Conservation (phyloP, 139 green algal species). For the Haematococcus lacustris region DNA sequence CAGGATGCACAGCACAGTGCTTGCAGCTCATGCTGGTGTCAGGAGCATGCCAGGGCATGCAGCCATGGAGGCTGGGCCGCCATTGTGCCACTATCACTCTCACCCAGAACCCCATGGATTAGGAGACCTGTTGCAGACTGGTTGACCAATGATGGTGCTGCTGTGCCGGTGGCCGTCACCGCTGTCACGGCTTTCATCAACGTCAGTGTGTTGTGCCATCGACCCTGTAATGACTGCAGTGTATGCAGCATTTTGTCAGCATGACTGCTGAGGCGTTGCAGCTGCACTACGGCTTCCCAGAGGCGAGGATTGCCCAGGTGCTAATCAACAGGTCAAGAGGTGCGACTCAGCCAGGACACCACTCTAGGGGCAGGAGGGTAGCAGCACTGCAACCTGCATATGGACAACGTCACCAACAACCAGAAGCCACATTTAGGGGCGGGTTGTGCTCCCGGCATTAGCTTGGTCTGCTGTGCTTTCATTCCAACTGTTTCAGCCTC, state of each 20-base stretch:
- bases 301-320: constrained; percentile 5
- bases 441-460: no score
- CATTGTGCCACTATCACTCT: not conserved
- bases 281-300: constrained; percentile 28
- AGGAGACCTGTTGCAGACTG: not conserved
- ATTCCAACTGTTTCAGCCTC: no score
- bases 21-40: not conserved
- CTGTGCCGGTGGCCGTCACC: no score
- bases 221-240: constrained; percentile 9
- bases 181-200: not conserved
- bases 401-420: no score
- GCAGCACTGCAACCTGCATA: no score
- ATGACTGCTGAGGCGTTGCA: constrained; percentile 20
- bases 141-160: no score
- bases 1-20: not conserved
- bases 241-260: constrained; percentile 21
- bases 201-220: not conserved
- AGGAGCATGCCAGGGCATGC: not conserved
- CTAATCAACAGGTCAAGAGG: constrained; percentile 22
- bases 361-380: no score
- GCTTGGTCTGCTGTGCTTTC: no score
- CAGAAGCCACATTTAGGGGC: no score
- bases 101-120: not conserved
- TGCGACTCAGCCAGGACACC: no score
- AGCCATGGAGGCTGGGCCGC: not conserved